These are phyloP conservation scores for Tilletia indica DNA, from an alignment of 1,284 basidiomycete species.

Conservation along the genomic window DNA sequence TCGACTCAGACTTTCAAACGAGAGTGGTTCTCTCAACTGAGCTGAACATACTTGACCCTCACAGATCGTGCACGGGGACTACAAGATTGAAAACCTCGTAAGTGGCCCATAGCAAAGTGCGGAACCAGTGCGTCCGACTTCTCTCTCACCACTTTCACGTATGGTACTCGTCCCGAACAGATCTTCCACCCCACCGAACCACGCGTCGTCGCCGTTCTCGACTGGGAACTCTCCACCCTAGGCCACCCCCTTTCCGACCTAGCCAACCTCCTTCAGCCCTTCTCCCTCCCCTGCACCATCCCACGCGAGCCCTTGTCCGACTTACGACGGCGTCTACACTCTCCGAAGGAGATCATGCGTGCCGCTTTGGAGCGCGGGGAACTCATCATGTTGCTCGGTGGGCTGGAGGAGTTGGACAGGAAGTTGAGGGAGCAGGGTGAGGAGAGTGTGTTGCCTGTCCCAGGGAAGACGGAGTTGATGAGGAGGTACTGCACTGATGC, in stretches of 20 bases:
- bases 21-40: too few relatives aligned
- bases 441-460: constrained; percentile 59
- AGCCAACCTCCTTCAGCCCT: constrained; percentile 78
- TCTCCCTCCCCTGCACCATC: constrained; percentile 28
- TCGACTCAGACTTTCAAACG: neutral
- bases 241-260: constrained; percentile 73
- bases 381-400: constrained; percentile 38
- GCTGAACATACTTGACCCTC: neutral
- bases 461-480: constrained; percentile 70
- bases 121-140: too few relatives aligned
- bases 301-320: neutral
- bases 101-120: too few relatives aligned
- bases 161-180: neutral
- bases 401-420: constrained; percentile 57
- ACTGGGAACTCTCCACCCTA: constrained; percentile 89
- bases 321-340: constrained; percentile 22
- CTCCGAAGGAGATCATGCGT: constrained; percentile 15
- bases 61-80: constrained; percentile 85
- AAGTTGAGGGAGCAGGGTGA: neutral
- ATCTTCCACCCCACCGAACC: constrained; percentile 91
- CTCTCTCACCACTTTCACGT: neutral
- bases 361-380: constrained; percentile 21
- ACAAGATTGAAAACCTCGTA: constrained; percentile 85
- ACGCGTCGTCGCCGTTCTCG: constrained; percentile 85
- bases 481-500: constrained; percentile 69